Conservation (phyloP, 1,284 basidiomycete species). For the Melampsora larici-populina region DNA sequence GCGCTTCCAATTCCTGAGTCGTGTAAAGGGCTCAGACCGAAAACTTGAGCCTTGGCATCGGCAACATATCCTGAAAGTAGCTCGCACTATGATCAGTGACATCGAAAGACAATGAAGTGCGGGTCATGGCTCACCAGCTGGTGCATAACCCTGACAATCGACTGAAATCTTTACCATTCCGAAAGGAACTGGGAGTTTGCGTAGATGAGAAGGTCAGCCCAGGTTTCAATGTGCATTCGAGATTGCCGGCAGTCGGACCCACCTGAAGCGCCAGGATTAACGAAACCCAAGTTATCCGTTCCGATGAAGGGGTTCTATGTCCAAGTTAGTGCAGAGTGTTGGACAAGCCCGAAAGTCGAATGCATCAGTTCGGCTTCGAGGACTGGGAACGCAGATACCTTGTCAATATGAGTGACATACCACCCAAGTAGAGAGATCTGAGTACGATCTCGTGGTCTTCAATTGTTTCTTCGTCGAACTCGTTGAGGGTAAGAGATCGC, state of each 20-base stretch:
- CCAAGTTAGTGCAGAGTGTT: background rate
- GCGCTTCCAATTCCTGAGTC: constrained; percentile 60
- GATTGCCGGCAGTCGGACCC: background rate
- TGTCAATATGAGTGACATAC: background rate
- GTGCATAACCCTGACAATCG: background rate
- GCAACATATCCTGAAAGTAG: background rate
- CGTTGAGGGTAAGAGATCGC: too few species aligned
- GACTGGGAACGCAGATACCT: too few species aligned
- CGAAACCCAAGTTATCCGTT: background rate
- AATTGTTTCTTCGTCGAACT: too few species aligned
- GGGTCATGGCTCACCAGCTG: background rate
- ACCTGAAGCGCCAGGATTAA: background rate
- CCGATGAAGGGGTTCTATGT: background rate
- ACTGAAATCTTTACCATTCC: background rate
- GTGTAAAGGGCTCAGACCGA: constrained; percentile 59
- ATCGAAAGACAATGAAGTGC: background rate
- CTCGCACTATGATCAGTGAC: background rate
- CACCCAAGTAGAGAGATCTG: background rate
- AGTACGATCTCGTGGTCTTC: background rate
- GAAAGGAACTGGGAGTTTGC: background rate
- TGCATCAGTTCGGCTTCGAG: too few species aligned
- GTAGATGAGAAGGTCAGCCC: background rate
- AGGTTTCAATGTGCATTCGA: background rate
- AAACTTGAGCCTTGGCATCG: background rate
- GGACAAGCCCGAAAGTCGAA: background rate